A percentile compares a stretch with the other conserved stretches of the same genome.
phyloP scores from a whole-genome alignment of 2,329 filamentous ascomycete species.

The Epichloe gansuensis region DNA sequence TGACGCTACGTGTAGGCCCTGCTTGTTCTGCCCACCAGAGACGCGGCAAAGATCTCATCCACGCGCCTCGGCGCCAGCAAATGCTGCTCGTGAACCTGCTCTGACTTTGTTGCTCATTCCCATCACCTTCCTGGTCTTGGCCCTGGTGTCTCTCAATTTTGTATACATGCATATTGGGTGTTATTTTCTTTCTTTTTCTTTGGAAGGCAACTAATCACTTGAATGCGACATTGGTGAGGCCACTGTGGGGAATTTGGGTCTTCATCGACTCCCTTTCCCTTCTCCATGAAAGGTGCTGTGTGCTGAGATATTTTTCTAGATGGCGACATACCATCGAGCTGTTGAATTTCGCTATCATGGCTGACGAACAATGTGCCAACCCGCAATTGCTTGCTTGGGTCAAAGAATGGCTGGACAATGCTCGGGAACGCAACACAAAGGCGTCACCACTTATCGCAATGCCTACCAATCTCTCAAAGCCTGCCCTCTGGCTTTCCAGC shows the following conservation, averaged over 20 bases:
- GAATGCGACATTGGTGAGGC: too few species aligned
- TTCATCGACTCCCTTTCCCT: neutral
- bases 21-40: neutral
- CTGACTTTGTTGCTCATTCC: neutral
- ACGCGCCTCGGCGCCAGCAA: neutral
- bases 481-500: constrained; percentile 57
- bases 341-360: constrained; percentile 1
- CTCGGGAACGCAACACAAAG: constrained; percentile 56
- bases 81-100: neutral
- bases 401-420: constrained; percentile 63
- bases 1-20: neutral
- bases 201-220: neutral
- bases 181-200: neutral
- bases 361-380: constrained; percentile 44
- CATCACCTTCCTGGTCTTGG: neutral
- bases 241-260: too few species aligned
- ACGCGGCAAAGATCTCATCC: neutral
- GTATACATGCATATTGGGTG: too few species aligned
- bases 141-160: neutral
- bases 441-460: constrained; percentile 58
- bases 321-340: neutral
- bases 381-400: constrained; percentile 62
- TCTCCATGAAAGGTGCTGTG: neutral
- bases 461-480: constrained; percentile 67
- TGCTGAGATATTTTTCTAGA: neutral